Conservation (phyloP, 169 alveolate genomes). For the Babesia bovis region DNA sequence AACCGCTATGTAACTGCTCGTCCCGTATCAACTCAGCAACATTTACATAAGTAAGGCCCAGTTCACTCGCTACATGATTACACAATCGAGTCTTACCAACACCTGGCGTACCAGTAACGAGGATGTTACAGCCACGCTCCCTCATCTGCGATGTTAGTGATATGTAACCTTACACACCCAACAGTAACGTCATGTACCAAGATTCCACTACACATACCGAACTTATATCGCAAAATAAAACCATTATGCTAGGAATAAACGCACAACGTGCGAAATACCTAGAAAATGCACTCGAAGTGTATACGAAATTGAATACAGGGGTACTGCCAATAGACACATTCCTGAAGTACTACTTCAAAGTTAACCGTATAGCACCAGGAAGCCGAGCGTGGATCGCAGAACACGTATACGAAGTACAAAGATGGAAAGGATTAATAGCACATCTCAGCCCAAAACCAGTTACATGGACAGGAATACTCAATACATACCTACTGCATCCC, state of each 20-base stretch:
- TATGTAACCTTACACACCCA: background rate
- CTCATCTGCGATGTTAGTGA: slow-evolving; percentile 13
- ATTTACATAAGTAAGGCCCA: slow-evolving; percentile 52
- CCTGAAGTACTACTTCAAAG: slow-evolving; percentile 56
- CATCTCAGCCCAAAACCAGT: slow-evolving; percentile 74
- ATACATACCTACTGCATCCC: slow-evolving; percentile 70
- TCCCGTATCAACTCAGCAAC: slow-evolving; percentile 66
- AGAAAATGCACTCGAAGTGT: slow-evolving; percentile 73
- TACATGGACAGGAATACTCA: slow-evolving; percentile 72
- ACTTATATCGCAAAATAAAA: background rate
- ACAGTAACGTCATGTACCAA: background rate
- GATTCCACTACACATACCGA: slow-evolving; percentile 3
- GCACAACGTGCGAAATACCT: slow-evolving; percentile 77
- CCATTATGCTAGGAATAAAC: slow-evolving; percentile 58
- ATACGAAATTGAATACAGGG: slow-evolving; percentile 58
- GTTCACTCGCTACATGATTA: slow-evolving; percentile 18
- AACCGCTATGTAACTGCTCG: slow-evolving; percentile 62
- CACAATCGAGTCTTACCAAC: slow-evolving; percentile 73
- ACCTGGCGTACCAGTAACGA: slow-evolving; percentile 78
- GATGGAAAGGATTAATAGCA: slow-evolving; percentile 79
- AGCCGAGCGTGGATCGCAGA: slow-evolving; percentile 73
- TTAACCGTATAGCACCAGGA: slow-evolving; percentile 47
- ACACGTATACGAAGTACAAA: slow-evolving; percentile 70
- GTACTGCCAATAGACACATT: slow-evolving; percentile 56
- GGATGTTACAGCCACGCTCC: slow-evolving; percentile 60